These are phyloP conservation scores for Trametes villosa DNA, from an alignment of 768 basidiomycete genomes.

Conservation along the genomic window DNA sequence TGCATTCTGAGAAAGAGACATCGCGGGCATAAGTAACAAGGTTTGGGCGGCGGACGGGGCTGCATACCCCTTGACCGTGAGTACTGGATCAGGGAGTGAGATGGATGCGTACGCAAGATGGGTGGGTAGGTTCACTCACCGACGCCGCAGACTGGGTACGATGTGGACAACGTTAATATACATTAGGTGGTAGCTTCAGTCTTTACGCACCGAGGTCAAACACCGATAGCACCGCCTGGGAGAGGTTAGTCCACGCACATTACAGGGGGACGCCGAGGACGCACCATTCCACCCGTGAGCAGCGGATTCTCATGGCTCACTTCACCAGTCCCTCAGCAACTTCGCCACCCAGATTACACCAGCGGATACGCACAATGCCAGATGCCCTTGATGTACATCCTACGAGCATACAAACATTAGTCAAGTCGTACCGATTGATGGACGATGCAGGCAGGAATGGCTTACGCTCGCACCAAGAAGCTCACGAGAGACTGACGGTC, in stretches of 20 bases:
- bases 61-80: constrained; percentile 56
- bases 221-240: constrained; percentile 42
- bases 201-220: constrained; percentile 48
- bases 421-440: too few species aligned
- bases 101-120: not conserved
- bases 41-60: too few species aligned
- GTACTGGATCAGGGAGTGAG: constrained; percentile 40
- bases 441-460: not conserved
- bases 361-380: constrained; percentile 51
- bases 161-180: constrained; percentile 26
- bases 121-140: too few species aligned
- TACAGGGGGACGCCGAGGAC: constrained; percentile 26
- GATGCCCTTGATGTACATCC: constrained; percentile 55
- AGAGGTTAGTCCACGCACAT: constrained; percentile 9
- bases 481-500: constrained; percentile 4
- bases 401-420: constrained; percentile 12
- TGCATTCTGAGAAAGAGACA: constrained; percentile 1
- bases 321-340: constrained; percentile 21
- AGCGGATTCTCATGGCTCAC: constrained; percentile 51
- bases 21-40: not conserved
- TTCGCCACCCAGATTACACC: too few species aligned
- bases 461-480: constrained; percentile 18
- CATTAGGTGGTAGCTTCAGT: constrained; percentile 15
- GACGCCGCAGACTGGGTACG: constrained; percentile 39
- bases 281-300: constrained; percentile 51